Percentiles rank a stretch among this genome's conserved stretches.
phyloP scores from a whole-genome alignment of 1,139 yeast genomes.

The Scheffersomyces illinoinensis region DNA sequence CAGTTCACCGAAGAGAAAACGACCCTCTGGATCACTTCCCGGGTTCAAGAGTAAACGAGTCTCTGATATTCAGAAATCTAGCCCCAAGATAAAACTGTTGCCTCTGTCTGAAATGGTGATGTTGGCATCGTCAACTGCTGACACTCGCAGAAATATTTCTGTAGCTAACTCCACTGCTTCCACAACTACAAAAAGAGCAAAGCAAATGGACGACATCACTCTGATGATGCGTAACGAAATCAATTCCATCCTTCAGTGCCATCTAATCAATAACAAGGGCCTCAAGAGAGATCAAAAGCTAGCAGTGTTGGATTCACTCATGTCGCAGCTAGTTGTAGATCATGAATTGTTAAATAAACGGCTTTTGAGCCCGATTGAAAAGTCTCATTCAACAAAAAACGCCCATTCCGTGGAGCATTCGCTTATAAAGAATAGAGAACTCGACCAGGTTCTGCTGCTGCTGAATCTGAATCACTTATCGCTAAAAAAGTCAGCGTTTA shows the following conservation, averaged over 20 bases:
- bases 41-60: not conserved
- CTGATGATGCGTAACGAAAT: conserved; percentile 18
- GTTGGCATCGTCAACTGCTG: not conserved
- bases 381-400: not conserved
- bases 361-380: conserved; percentile 10
- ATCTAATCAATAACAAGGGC: conserved; percentile 16
- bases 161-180: not conserved
- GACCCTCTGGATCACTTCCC: not conserved
- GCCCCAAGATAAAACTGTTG: not conserved
- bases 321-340: conserved; percentile 26
- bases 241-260: conserved; percentile 16
- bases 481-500: conserved; percentile 12
- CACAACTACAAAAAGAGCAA: not conserved
- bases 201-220: conserved; percentile 11
- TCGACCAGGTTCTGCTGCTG: not conserved
- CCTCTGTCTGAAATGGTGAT: not conserved
- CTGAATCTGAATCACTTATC: not conserved
- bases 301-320: conserved; percentile 22
- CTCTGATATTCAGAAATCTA: not conserved
- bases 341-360: conserved; percentile 16
- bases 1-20: not conserved
- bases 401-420: not conserved
- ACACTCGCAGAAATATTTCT: not conserved
- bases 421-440: not conserved
- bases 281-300: conserved; percentile 19